Percentiles rank a stretch among this genome's conserved stretches.
These are phyloP conservation scores for Parafenestella ontariensis DNA, from an alignment of 2,329 filamentous ascomycete genomes.

Conservation along the genomic window DNA sequence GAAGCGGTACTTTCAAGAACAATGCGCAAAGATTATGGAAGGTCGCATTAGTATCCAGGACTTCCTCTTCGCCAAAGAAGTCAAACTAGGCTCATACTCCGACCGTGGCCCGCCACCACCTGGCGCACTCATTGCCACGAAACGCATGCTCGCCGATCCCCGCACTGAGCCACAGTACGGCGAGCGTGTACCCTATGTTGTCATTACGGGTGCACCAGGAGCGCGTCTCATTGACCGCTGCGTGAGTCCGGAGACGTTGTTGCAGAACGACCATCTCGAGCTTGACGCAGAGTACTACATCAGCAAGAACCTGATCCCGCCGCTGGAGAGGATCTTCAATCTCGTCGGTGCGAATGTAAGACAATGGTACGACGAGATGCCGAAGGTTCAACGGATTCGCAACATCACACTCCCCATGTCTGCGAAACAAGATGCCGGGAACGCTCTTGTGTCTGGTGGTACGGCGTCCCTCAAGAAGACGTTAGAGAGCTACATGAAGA, in stretches of 20 bases:
- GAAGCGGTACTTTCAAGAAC: slow-evolving; percentile 86
- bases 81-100: slow-evolving; percentile 87
- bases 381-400: slow-evolving; percentile 80
- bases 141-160: slow-evolving; percentile 84
- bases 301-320: slow-evolving; percentile 91
- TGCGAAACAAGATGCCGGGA: slow-evolving; percentile 16
- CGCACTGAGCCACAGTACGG: slow-evolving; percentile 92
- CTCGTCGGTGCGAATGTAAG: slow-evolving; percentile 91
- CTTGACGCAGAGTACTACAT: slow-evolving; percentile 98
- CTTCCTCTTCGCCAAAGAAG: slow-evolving; percentile 94
- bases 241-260: slow-evolving; percentile 82
- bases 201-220: slow-evolving; percentile 85
- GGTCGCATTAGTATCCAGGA: slow-evolving; percentile 90
- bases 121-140: slow-evolving; percentile 86
- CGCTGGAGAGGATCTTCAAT: slow-evolving; percentile 94
- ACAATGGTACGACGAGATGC: slow-evolving; percentile 96
- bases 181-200: slow-evolving; percentile 93
- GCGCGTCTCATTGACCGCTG: slow-evolving; percentile 87
- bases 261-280: slow-evolving; percentile 77
- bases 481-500: slow-evolving; percentile 92
- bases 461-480: slow-evolving; percentile 65
- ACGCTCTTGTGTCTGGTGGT: slow-evolving; percentile 30
- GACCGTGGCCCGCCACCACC: slow-evolving; percentile 81
- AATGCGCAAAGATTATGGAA: slow-evolving; percentile 91
- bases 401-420: slow-evolving; percentile 56